A percentile compares a stretch with the other conserved stretches of the same genome.
Evolutionary conservation across 2,329 filamentous ascomycete genomes (phyloP).

Genomic region (Fusarium sp.): DNA sequence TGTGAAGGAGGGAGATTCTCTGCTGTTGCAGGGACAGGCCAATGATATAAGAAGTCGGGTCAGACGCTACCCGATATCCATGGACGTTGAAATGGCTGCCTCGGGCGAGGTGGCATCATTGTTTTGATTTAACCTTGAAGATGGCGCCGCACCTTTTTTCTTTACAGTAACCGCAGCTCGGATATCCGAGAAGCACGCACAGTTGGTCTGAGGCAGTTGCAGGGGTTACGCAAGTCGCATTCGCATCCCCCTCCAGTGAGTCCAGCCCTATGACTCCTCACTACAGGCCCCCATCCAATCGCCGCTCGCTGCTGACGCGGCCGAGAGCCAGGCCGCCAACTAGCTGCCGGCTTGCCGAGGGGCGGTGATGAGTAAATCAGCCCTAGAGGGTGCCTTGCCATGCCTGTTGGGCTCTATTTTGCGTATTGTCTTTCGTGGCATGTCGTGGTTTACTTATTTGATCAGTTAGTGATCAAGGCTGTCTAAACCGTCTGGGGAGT

Average conservation of each 20-base stretch:
- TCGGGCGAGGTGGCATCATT: conserved; percentile 5
- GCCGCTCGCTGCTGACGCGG: conserved; percentile 36
- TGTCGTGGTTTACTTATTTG: neutral
- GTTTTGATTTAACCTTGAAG: conserved; percentile 21
- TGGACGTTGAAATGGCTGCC: neutral
- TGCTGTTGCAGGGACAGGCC: neutral
- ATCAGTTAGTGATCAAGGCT: neutral
- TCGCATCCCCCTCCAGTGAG: conserved; percentile 18
- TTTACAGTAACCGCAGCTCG: neutral
- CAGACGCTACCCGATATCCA: neutral
- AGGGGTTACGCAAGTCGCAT: conserved; percentile 36
- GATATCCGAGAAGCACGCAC: neutral
- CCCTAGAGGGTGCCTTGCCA: neutral
- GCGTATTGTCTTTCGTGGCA: conserved; percentile 8
- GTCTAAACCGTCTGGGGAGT: neutral
- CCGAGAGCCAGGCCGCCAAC: conserved; percentile 28
- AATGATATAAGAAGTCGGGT: neutral
- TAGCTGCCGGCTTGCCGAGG: conserved; percentile 8
- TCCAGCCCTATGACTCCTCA: conserved; percentile 40
- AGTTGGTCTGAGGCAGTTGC: neutral
- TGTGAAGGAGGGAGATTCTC: neutral
- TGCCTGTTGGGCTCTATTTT: neutral
- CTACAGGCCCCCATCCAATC: conserved; percentile 23
- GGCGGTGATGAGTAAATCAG: conserved; percentile 15
- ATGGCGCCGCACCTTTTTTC: neutral